Percentiles rank a stretch among this genome's conserved stretches.
These are phyloP conservation scores for Neodidymelliopsis sp. DNA, from an alignment of 2,329 filamentous ascomycete species.

Conservation along the genomic window DNA sequence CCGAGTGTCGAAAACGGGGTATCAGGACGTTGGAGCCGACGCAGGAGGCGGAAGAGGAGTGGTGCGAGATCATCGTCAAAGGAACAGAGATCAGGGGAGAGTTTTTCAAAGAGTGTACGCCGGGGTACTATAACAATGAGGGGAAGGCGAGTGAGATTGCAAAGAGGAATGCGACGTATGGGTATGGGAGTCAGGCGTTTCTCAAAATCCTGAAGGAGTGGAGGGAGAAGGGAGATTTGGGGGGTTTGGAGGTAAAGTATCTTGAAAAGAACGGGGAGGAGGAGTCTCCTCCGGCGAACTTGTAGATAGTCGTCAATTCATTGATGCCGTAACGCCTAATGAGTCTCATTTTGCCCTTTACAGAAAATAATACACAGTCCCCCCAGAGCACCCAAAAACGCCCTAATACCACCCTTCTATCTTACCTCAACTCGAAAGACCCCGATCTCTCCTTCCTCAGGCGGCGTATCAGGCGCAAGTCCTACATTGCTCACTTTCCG, in stretches of 20 bases:
- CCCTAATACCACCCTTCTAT: background rate
- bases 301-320: background rate
- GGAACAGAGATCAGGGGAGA: slow-evolving; percentile 52
- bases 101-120: slow-evolving; percentile 60
- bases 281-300: background rate
- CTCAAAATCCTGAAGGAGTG: slow-evolving; percentile 44
- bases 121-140: slow-evolving; percentile 59
- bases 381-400: background rate
- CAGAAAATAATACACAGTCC: no score
- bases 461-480: slow-evolving; percentile 29
- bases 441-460: slow-evolving; percentile 30
- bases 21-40: slow-evolving; percentile 55
- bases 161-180: slow-evolving; percentile 40
- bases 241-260: slow-evolving; percentile 38
- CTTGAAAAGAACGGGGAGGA: slow-evolving; percentile 6
- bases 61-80: slow-evolving; percentile 52
- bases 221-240: slow-evolving; percentile 37
- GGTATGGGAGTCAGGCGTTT: slow-evolving; percentile 41
- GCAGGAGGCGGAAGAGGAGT: slow-evolving; percentile 56
- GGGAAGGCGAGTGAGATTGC: slow-evolving; percentile 22
- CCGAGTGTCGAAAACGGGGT: slow-evolving; percentile 41
- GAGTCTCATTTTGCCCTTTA: no score
- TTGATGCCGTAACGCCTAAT: background rate
- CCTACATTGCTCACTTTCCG: slow-evolving; percentile 27
- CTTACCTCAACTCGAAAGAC: slow-evolving; percentile 30